Base-by-base conservation (phyloP, 805 yeast species). In the Candida pini region DNA sequence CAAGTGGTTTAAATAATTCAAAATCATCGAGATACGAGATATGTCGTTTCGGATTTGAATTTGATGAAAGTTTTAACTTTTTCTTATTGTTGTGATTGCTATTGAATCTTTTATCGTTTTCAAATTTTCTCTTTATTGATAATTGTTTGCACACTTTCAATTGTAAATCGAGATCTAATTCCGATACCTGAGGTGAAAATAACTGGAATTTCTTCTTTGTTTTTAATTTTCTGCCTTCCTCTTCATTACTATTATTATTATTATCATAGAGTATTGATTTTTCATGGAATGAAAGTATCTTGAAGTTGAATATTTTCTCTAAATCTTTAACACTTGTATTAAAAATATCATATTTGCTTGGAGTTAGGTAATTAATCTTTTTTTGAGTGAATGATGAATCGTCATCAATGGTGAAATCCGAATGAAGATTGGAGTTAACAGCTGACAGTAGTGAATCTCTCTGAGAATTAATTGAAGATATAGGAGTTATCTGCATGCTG, bases 231-330 rank as follows among this genome's bases (percentile, higher is more conserved):
- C 19, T 7, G 25, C n/a, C n/a, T n/a, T n/a, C n/a, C n/a, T n/a
- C n/a, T n/a, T n/a, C n/a, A n/a, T n/a, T n/a, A n/a, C n/a, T 6
- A 22, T 6, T 8, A 5, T 12, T 22, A 22, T 22, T 22, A 13
- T 4, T 22, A 22, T 22, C 13, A 9, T 10, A 9, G 26, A 30
- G 10, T 6, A 20, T 9, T 9, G 28, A 18, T 17, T 24, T 31
- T 7, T 21, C 15, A 9, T 40, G 43, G 28, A 47, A 47, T 9
- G 38, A 35, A 8, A 31, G 35, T n/a, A 48, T 41, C 26, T 43
- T 47, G 35, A 48, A 48, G 30, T 48, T 43, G 39, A 48, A 48
- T 12, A 48, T 48, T 29, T 32, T 38, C 25, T 48, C 53, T 15
- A 48, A 36, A 35, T 48, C 53, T 28, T 43, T 41, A 28, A 48